Evolutionary conservation across 495 filamentous ascomycete genomes (phyloP).

Genomic region (Cairneyella variabilis): DNA sequence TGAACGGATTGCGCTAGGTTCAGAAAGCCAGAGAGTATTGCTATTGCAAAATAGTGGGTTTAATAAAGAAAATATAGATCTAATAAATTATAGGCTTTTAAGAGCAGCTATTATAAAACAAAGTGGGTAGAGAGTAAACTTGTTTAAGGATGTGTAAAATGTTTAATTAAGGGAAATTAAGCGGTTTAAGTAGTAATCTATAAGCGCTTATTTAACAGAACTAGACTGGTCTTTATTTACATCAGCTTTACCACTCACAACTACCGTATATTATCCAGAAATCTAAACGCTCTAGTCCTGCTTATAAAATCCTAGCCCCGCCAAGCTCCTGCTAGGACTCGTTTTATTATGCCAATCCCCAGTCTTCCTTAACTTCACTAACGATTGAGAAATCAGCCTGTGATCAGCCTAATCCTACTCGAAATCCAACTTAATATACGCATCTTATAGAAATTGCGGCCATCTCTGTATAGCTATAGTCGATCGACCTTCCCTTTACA

Average conservation of each 20-base stretch:
- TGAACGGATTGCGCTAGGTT: too few relatives aligned
- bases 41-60: background rate
- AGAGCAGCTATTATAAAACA: slow-evolving; percentile 15
- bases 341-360: slow-evolving; percentile 10
- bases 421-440: slow-evolving; percentile 17
- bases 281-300: slow-evolving; percentile 11
- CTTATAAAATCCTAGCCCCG: slow-evolving; percentile 17
- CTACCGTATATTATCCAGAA: slow-evolving; percentile 15
- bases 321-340: slow-evolving; percentile 14
- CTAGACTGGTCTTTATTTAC: background rate
- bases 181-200: slow-evolving; percentile 13
- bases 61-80: slow-evolving; percentile 11
- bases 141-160: slow-evolving; percentile 12
- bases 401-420: slow-evolving; percentile 20
- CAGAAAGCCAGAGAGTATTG: background rate
- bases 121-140: slow-evolving; percentile 10
- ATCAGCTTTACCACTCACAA: slow-evolving; percentile 12
- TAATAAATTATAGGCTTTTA: slow-evolving; percentile 14
- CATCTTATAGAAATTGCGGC: slow-evolving; percentile 8
- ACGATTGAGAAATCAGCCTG: slow-evolving; percentile 21
- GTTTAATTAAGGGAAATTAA: slow-evolving; percentile 15
- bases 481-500: slow-evolving; percentile 16
- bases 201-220: background rate
- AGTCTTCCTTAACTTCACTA: slow-evolving; percentile 16
- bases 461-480: slow-evolving; percentile 8